These are phyloP conservation scores for Epithele typhae DNA, from an alignment of 768 basidiomycete genomes.

Conservation along the genomic window DNA sequence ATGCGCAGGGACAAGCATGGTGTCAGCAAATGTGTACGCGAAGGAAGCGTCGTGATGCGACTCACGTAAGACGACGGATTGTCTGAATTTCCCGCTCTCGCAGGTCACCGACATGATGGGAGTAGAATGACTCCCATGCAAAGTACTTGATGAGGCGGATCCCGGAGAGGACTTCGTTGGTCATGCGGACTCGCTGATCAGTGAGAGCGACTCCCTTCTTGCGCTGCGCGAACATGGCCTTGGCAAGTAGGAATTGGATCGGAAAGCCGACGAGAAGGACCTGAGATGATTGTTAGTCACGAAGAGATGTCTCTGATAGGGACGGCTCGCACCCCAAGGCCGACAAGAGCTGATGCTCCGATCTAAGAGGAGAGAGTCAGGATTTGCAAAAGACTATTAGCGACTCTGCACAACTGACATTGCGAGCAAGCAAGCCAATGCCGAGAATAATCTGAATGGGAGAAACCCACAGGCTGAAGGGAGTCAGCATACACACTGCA, in stretches of 20 bases:
- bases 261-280: constrained; percentile 57
- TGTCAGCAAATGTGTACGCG: no score
- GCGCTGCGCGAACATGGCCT: constrained; percentile 48
- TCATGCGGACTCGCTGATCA: constrained; percentile 60
- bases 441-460: constrained; percentile 62
- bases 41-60: constrained; percentile 1
- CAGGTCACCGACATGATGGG: constrained; percentile 64
- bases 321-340: constrained; percentile 5
- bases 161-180: constrained; percentile 50
- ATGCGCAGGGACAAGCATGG: no score
- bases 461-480: constrained; percentile 48
- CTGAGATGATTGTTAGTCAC: constrained; percentile 22
- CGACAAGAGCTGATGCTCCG: constrained; percentile 9
- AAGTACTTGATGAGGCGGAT: constrained; percentile 94
- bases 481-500: neutral
- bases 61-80: constrained; percentile 31
- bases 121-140: constrained; percentile 82
- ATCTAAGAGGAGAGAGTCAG: neutral
- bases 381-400: no score
- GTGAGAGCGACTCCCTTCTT: constrained; percentile 59
- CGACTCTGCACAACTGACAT: neutral
- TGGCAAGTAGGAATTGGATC: constrained; percentile 48
- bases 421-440: constrained; percentile 52
- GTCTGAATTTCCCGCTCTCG: constrained; percentile 68
- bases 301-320: no score